phyloP scores from a whole-genome alignment of 1,139 yeast species.

The Yamadazyma triangularis region DNA sequence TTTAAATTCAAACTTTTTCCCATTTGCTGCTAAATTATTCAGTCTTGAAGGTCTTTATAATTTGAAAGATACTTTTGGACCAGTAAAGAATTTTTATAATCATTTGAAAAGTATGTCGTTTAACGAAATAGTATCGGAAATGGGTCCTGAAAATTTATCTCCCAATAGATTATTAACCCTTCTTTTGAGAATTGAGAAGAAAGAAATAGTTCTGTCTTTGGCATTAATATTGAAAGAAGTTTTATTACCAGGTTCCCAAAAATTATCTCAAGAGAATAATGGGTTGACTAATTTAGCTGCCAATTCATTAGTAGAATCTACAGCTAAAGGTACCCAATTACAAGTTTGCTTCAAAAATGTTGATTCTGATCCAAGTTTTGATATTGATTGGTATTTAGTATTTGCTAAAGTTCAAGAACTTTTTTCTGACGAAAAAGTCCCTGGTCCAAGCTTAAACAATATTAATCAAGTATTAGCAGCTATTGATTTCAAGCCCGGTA shows the following conservation, averaged over 20 bases:
- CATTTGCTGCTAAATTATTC: slow-evolving; percentile 32
- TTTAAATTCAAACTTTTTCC: slow-evolving; percentile 14
- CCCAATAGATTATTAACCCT: slow-evolving; percentile 48
- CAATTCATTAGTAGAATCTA: slow-evolving; percentile 53
- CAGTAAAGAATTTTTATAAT: background rate
- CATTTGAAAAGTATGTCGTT: slow-evolving; percentile 30
- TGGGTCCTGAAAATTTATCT: slow-evolving; percentile 37
- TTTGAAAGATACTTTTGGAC: background rate
- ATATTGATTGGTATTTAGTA: slow-evolving; percentile 43
- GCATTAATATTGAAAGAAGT: slow-evolving; percentile 55
- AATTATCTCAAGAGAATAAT: slow-evolving; percentile 19
- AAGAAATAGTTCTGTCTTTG: slow-evolving; percentile 43
- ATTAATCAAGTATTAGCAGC: slow-evolving; percentile 40
- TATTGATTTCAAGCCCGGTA: slow-evolving; percentile 38
- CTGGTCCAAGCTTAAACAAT: slow-evolving; percentile 18
- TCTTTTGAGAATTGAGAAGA: slow-evolving; percentile 36
- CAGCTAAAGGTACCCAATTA: slow-evolving; percentile 60
- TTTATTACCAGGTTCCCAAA: slow-evolving; percentile 64
- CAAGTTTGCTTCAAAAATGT: slow-evolving; percentile 36
- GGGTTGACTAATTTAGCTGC: slow-evolving; percentile 3
- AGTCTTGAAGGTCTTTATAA: background rate
- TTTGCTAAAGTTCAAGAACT: slow-evolving; percentile 32
- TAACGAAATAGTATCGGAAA: slow-evolving; percentile 41
- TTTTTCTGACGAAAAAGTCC: slow-evolving; percentile 34
- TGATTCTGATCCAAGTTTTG: slow-evolving; percentile 28